Base-by-base conservation (phyloP, 1,284 basidiomycete species). In the Trichosporon sp. region DNA sequence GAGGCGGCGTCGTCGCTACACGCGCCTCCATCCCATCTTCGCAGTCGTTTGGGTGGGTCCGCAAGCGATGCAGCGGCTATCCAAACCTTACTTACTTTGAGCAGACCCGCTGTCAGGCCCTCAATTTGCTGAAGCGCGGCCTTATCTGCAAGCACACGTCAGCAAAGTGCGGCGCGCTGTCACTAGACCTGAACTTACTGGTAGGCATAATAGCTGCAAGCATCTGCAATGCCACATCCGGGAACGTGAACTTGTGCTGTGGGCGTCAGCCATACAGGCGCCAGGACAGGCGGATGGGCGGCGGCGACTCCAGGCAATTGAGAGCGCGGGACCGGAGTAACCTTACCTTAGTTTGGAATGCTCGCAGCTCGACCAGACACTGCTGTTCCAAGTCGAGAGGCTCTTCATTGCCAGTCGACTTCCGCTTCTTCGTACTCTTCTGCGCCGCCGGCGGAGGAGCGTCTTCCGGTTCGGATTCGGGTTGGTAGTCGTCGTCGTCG, bases 391-490 rank as follows among this genome's bases (percentile, higher is more conserved):
- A 27, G 29, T 54, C 49, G 29, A n/a, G 49, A 16, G 49, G 19
- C 16, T 7, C 34, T 16, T 54, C 49, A 9, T 54, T 29, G 49
- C 49, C 49, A 3, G 25, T 36, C 11, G 31, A 44, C 23, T 29
- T 58, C 32, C 23, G 36, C 37, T n/a, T 87, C 36, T 91, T 81
- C 56, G 88, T 83, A 29, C 13, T 46, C 46, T 6, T 14, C 19
- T 1, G 29, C 33, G 5, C 21, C 9, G 32, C 25, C 6, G 49
- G 16, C 8, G 7, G 7, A 3, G 91, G 93, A 95, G 95, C n/a
- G n/a, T n/a, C n/a, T n/a, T n/a, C n/a, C n/a, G n/a, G n/a, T n/a
- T n/a, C n/a, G n/a, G n/a, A n/a, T 57, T 60, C 0, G 59, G 63
- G 16, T 57, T 67, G n/a, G 23, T 65, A 63, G 13, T 70, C 76